Percentiles rank a stretch among this genome's conserved stretches.
These are phyloP conservation scores for Brassica carinata DNA, from an alignment of 345 rosid species.

Conservation along the genomic window DNA sequence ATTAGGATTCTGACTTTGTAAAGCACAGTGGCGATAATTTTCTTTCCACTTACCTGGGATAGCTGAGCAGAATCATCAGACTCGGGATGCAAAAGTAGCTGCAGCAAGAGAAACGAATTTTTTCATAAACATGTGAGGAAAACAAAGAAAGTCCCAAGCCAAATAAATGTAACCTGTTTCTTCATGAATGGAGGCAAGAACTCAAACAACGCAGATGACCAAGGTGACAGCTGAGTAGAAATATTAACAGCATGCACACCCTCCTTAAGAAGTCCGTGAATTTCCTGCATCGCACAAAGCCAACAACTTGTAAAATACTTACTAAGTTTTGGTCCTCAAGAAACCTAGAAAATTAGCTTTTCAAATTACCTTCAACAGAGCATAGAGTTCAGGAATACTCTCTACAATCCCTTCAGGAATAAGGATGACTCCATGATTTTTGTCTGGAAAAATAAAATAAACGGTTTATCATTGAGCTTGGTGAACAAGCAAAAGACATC, in stretches of 20 bases:
- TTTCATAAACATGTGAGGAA: not conserved
- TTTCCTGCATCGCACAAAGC: slow-evolving; percentile 57
- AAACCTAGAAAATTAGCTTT: not conserved
- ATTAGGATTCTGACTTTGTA: slow-evolving; percentile 20
- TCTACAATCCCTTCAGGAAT: slow-evolving; percentile 96
- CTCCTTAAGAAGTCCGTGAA: slow-evolving; percentile 68
- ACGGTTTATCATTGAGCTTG: slow-evolving; percentile 19
- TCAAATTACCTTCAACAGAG: slow-evolving; percentile 74
- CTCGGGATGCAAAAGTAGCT: slow-evolving; percentile 89
- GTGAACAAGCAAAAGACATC: slow-evolving; percentile 28
- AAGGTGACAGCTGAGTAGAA: slow-evolving; percentile 81
- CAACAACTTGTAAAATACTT: slow-evolving; percentile 3
- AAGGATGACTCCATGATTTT: slow-evolving; percentile 89
- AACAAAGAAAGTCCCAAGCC: not conserved
- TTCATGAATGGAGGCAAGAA: slow-evolving; percentile 85
- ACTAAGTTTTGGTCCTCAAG: not conserved
- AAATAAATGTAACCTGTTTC: slow-evolving; percentile 56
- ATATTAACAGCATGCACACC: slow-evolving; percentile 66
- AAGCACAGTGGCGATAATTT: not conserved
- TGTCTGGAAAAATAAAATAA: slow-evolving; percentile 58
- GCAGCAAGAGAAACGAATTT: slow-evolving; percentile 41
- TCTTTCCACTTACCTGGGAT: slow-evolving; percentile 68
- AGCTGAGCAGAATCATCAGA: slow-evolving; percentile 99
- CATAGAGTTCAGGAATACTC: slow-evolving; percentile 95
- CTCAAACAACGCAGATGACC: slow-evolving; percentile 91